Evolutionary conservation across 768 basidiomycete species (phyloP), one percentile per base, ranked within the genome.

Genomic region (Mycena rosella): DNA sequence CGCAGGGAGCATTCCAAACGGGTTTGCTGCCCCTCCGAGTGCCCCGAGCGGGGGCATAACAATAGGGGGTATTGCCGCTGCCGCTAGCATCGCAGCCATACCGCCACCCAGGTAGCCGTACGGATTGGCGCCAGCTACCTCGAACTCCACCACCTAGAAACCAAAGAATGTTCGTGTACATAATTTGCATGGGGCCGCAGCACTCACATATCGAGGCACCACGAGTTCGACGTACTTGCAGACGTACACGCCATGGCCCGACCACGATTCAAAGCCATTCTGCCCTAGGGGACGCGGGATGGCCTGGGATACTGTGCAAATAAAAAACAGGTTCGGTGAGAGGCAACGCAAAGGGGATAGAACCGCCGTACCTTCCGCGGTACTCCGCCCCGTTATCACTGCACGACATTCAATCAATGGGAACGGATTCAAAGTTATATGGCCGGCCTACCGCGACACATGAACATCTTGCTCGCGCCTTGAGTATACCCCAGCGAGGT

Each of bases 151-250:
- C 45, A 66, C 65, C 65, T 66, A 29, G 20, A 11, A 47, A 9
- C 54, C 52, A 60, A 52, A 34, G 32, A 34, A 5, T 5, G 32
- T 34, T 34, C 32, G 38, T 18, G 17, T 40, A 15, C 14, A 10
- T 15, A 6, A 3, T 40, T 40, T 40, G 5, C 17, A 6, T 17
- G 2, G 4, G 7, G 13, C 18, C 9, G 24, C 11, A 2, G 8
- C 24, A 62, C 67, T 57, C 20, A 68, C 67, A 48, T 68, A 68
- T 62, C 67, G 36, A 2, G 67, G 67, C 10, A 68, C 60, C 24
- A 68, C 67, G 24, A 68, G 60, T 3, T 68, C 67, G 24, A 63
- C 67, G 29, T 68, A 59, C 27, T 68, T 68, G 42, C 38, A 42
- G 40, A 68, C 67, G 47, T 61, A 67, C 27, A 68, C 67, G 18